A percentile compares a stretch with the other conserved stretches of the same genome.
Evolutionary conservation across 1,139 yeast species (phyloP).

Genomic region (Geotrichum reessii): DNA sequence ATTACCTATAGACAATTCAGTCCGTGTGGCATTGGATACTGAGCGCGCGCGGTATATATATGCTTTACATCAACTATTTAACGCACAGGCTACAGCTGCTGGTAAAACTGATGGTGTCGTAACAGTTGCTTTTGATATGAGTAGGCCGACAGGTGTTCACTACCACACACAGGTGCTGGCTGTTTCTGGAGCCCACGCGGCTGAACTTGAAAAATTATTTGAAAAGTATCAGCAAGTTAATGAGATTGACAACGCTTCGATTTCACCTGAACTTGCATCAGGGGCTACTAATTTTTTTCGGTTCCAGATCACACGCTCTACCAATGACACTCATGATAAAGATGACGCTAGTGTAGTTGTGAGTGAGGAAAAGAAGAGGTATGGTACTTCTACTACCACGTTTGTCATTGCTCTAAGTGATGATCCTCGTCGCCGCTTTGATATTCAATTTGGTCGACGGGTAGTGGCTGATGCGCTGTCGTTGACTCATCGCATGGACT

Average conservation of each 20-base stretch:
- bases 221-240: conserved; percentile 6
- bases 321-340: background rate
- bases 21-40: conserved; percentile 12
- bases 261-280: conserved; percentile 19
- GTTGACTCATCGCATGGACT: conserved; percentile 50
- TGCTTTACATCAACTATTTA: conserved; percentile 27
- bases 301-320: background rate
- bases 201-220: background rate
- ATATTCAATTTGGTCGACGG: conserved; percentile 74
- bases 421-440: conserved; percentile 36
- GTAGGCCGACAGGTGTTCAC: conserved; percentile 34
- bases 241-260: conserved; percentile 8
- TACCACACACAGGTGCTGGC: conserved; percentile 36
- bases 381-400: conserved; percentile 2
- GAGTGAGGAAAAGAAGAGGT: too few species aligned
- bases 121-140: conserved; percentile 31
- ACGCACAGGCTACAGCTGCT: conserved; percentile 1
- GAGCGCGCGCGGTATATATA: conserved; percentile 26
- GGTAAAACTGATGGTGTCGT: conserved; percentile 23
- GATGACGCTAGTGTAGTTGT: too few species aligned
- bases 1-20: conserved; percentile 15
- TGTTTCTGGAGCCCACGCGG: conserved; percentile 24
- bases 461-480: conserved; percentile 59
- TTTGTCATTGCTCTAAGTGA: conserved; percentile 21
- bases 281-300: conserved; percentile 1